Percentiles rank a stretch among this genome's conserved stretches.
Conservation (phyloP, 306 rosid genomes). For the Glycine latifolia region DNA sequence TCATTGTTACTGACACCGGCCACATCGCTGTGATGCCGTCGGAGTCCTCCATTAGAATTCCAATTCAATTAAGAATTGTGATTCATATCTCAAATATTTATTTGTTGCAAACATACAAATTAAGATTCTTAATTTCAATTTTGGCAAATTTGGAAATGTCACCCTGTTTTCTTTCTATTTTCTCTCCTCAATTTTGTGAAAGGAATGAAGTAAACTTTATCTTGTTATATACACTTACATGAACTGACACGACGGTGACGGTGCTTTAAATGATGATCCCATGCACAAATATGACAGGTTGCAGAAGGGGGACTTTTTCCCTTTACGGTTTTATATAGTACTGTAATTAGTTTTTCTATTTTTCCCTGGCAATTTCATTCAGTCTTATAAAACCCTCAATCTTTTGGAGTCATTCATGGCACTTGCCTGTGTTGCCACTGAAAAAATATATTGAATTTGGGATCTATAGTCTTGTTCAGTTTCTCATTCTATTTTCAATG, state of each 20-base stretch:
- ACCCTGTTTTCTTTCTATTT: background rate
- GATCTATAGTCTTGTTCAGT: conserved; percentile 53
- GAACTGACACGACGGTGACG: background rate
- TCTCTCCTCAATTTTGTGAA: background rate
- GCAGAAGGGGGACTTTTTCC: background rate
- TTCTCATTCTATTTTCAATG: conserved; percentile 52
- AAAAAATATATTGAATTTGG: conserved; percentile 60
- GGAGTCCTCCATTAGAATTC: background rate
- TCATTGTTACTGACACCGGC: conserved; percentile 4
- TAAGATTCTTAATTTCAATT: background rate
- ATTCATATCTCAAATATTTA: background rate
- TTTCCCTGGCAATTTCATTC: conserved; percentile 1
- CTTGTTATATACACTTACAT: background rate
- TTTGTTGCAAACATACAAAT: background rate
- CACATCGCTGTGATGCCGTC: background rate
- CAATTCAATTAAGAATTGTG: background rate
- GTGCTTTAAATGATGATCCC: background rate
- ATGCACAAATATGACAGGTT: background rate
- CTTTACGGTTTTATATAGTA: background rate
- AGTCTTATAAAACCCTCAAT: conserved; percentile 8
- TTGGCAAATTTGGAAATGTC: background rate
- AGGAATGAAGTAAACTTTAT: background rate
- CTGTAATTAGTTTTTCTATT: background rate
- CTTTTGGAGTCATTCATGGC: conserved; percentile 30
- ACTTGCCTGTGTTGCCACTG: conserved; percentile 60